Conservation (phyloP, 2,329 filamentous ascomycete genomes). For the Penicillium palitans region DNA sequence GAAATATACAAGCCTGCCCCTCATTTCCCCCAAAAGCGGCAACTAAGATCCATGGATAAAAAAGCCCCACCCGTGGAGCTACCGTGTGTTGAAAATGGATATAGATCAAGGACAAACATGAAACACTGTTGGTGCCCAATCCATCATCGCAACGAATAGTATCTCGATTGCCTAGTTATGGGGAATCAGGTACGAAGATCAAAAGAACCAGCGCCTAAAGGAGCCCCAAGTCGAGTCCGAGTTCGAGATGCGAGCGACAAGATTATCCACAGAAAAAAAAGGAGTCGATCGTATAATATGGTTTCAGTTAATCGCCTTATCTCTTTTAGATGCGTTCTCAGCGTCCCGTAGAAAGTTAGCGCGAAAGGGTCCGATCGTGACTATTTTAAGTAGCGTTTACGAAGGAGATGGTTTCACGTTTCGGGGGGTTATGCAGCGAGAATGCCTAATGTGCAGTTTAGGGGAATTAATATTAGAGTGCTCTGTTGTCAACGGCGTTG, state of each 20-base stretch:
- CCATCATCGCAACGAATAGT: background rate
- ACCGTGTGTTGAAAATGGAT: background rate
- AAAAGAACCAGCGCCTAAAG: background rate
- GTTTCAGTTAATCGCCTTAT: background rate
- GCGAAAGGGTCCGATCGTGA: background rate
- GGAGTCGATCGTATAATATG: background rate
- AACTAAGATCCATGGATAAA: background rate
- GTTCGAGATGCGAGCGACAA: background rate
- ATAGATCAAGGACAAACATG: constrained; percentile 2
- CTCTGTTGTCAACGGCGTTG: background rate
- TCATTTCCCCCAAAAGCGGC: background rate
- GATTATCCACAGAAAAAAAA: background rate
- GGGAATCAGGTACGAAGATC: background rate
- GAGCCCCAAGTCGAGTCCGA: background rate
- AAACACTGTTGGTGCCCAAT: constrained; percentile 5
- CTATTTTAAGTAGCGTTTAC: background rate
- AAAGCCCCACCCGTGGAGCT: constrained; percentile 4
- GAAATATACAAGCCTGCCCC: background rate
- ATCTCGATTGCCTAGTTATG: background rate
- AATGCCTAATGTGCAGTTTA: background rate
- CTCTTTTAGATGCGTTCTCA: background rate
- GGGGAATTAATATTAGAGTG: background rate
- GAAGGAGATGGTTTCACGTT: background rate
- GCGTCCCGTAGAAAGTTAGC: background rate
- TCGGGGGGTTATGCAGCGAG: background rate